Conservation (phyloP, 73 alveolate genomes). For the Paramecium caudatum region DNA sequence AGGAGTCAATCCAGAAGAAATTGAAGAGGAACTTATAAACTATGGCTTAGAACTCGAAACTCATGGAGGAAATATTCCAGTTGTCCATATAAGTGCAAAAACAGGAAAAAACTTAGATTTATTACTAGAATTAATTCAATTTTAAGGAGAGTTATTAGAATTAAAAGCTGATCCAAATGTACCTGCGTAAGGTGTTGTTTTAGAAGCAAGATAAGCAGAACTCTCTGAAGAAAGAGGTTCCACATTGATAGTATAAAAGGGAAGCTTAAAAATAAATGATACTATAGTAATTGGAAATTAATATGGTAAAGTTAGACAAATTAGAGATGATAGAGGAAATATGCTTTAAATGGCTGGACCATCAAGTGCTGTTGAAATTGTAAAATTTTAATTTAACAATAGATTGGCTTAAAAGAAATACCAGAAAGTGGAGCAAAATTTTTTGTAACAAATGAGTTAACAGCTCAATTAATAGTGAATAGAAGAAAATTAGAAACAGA, state of each 20-base stretch:
- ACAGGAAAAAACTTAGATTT: constrained; percentile 80
- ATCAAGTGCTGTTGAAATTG: constrained; percentile 86
- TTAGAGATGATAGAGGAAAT: constrained; percentile 83
- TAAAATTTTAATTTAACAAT: background rate
- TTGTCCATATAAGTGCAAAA: constrained; percentile 87
- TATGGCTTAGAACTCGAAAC: constrained; percentile 83
- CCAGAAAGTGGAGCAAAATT: constrained; percentile 88
- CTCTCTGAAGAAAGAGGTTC: constrained; percentile 81
- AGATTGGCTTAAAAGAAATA: constrained; percentile 86
- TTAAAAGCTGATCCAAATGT: constrained; percentile 73
- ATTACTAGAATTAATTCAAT: constrained; percentile 80
- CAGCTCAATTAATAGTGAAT: constrained; percentile 79
- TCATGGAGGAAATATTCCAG: constrained; percentile 87
- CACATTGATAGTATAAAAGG: constrained; percentile 84
- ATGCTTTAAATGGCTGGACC: constrained; percentile 81
- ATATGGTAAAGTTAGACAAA: constrained; percentile 85
- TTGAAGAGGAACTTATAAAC: constrained; percentile 78
- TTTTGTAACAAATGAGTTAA: constrained; percentile 73
- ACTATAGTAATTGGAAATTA: constrained; percentile 83
- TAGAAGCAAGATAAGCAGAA: constrained; percentile 79
- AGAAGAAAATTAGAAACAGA: constrained; percentile 74
- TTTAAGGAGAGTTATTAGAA: constrained; percentile 80
- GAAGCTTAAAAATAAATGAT: constrained; percentile 84
- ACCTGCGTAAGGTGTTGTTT: constrained; percentile 73
- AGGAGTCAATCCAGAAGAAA: constrained; percentile 84